Conservation (phyloP, 202 grass and related monocot genomes). For the Digitaria exilis region DNA sequence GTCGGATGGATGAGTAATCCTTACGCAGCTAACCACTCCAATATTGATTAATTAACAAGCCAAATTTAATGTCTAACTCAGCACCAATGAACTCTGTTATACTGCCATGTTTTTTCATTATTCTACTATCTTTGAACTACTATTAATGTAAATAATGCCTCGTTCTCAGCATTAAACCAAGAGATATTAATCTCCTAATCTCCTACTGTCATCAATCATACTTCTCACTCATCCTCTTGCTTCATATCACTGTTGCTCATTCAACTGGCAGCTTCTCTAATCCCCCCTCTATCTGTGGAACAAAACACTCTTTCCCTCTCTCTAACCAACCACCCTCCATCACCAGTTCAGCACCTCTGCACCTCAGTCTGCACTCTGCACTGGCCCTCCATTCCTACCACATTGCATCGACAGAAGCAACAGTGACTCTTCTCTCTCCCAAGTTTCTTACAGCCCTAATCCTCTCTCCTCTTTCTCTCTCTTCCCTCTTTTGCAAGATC, state of each 20-base stretch:
- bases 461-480: conserved; percentile 4
- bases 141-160: not conserved
- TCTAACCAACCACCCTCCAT: conserved; percentile 10
- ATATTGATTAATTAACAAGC: conserved; percentile 8
- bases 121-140: not conserved
- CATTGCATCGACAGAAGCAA: not conserved
- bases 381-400: conserved; percentile 19
- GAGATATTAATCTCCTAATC: too few species aligned
- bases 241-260: not conserved
- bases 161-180: not conserved
- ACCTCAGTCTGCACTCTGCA: not conserved
- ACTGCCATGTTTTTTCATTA: not conserved
- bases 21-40: not conserved
- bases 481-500: conserved; percentile 48
- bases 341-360: too few species aligned
- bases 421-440: not conserved
- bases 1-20: not conserved
- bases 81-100: not conserved
- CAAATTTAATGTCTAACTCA: not conserved
- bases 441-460: conserved; percentile 43
- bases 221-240: not conserved
- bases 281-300: not conserved
- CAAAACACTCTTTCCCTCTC: not conserved
- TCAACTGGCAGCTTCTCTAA: not conserved
- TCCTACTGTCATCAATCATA: not conserved